Evolutionary conservation across 164 flowering plant species (phyloP), one percentile per base, ranked within the genome.

Genomic region (Pachysandra terminalis): DNA sequence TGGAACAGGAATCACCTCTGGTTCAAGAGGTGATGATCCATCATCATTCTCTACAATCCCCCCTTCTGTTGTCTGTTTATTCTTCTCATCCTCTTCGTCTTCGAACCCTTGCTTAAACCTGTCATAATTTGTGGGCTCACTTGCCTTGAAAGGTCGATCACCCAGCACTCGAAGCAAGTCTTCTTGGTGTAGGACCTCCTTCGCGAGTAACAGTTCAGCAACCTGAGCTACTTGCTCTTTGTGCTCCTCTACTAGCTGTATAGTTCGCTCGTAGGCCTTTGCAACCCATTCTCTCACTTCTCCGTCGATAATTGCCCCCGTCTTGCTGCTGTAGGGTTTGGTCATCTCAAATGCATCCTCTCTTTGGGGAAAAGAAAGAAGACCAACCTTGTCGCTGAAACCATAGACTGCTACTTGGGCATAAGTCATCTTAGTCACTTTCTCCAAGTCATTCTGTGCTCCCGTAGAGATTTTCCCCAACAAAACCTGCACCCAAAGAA

Each of bases 281-380:
- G 26, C 77, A 15, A 95, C 96, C 97, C 91, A 90, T 63, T 91
- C 98, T 61, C 98, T 77, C 48, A 95, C 98, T 73, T 95, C 99
- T 21, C 41, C 25, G 58, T 95, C 99, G 12, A 95, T 95, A 12
- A 95, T 83, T 3, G 87, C 96, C 2, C 83, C 96, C 0, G 96
- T 95, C 70, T 90, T 86, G 83, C 84, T 95, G 83, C 99, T 92
- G 81, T 89, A 92, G 32, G 99, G 98, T 74, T 92, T 92, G 55
- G 56, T 66, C 93, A 87, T 87, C 78, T 90, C 98, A 32, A 84
- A 80, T 2, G 68, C 17, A 69, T 89, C 98, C 0, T 92, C 96
- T 70, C 86, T 83, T 73, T 65, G 91, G 22, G 98, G 99, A 71
- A 95, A 92, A 28, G 99, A 95, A 40, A 95, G 89, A 40, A 95